Evolutionary conservation across 2,329 filamentous ascomycete species (phyloP), one percentile per base, ranked within the genome.

Genomic region (Pseudocercospora macadamiae): DNA sequence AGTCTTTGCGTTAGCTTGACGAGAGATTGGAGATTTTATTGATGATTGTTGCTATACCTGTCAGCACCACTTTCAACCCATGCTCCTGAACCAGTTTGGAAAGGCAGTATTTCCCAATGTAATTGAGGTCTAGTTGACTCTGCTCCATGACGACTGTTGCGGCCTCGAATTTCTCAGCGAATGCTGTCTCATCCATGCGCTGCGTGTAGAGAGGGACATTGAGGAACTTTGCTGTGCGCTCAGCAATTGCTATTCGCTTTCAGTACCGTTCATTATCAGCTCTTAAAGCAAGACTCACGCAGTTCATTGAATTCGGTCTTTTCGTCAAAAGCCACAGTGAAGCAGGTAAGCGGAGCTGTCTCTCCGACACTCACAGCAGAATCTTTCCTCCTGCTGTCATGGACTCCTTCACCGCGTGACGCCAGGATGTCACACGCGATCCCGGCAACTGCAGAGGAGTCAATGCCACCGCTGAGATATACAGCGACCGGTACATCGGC

Each of bases 401-500:
- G 16, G 36, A 18, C 19, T 9, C n/a, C n/a, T n/a, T 39, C 19
- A 18, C n/a, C 36, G 36, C 36, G 36, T 8, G 36, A 39, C 2
- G 36, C 36, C 19, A 39, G 19, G 36, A 39, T 39, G 36, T 39
- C 36, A 39, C 36, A 39, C 7, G 16, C 78, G 64, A 86, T 84
- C 2, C 84, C 83, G 6, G 83, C 83, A 19, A 86, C 71, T 1
- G 78, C 75, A 0, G 83, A 85, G 0, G 82, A 84, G 66, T 86
- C 83, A 49, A 86, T 78, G 1, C 84, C 84, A 3, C 84, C 83
- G 19, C 77, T 81, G 0, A 86, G 72, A 57, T 83, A 86, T 52
- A 86, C 73, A 2, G 82, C 84, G 2, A 86, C 74, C 0, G 82
- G 82, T 0, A 86, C 84, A 66, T 86, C 84, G 1, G 83, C 83